A percentile compares a stretch with the other conserved stretches of the same genome.
Evolutionary conservation across 2,329 filamentous ascomycete genomes (phyloP).

Genomic region (Apiospora sp.): DNA sequence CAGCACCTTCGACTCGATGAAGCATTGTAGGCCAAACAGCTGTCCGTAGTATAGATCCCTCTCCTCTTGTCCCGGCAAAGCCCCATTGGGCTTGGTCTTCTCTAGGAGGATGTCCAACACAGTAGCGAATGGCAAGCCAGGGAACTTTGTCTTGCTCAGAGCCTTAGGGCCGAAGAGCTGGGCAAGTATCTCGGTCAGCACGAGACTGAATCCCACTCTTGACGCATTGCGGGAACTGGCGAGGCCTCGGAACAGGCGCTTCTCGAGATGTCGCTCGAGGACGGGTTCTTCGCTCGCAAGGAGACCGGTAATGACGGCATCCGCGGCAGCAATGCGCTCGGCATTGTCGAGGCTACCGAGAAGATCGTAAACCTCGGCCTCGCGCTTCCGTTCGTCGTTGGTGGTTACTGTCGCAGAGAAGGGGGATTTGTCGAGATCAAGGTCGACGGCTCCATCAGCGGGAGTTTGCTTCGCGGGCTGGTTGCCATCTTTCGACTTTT

Average conservation of each 20-base stretch:
- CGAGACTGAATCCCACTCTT: slow-evolving; percentile 87
- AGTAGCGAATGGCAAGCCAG: slow-evolving; percentile 62
- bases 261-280: slow-evolving; percentile 66
- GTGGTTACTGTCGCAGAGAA: slow-evolving; percentile 59
- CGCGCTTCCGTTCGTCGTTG: slow-evolving; percentile 63
- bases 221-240: slow-evolving; percentile 91
- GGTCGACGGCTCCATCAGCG: slow-evolving; percentile 32
- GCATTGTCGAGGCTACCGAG: slow-evolving; percentile 66
- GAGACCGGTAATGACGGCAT: slow-evolving; percentile 64
- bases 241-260: slow-evolving; percentile 83
- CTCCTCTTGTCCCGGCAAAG: slow-evolving; percentile 45
- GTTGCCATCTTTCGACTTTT: slow-evolving; percentile 46
- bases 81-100: slow-evolving; percentile 62
- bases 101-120: slow-evolving; percentile 61
- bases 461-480: slow-evolving; percentile 15
- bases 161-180: slow-evolving; percentile 68
- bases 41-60: slow-evolving; percentile 23
- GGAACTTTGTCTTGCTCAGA: slow-evolving; percentile 56
- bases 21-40: slow-evolving; percentile 81
- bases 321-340: slow-evolving; percentile 65
- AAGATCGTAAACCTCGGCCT: slow-evolving; percentile 66
- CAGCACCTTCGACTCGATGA: slow-evolving; percentile 80
- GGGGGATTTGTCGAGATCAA: slow-evolving; percentile 49
- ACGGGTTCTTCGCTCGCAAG: slow-evolving; percentile 60
- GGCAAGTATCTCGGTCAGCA: slow-evolving; percentile 80